These are phyloP conservation scores for Trichoderma asperelloides DNA, from an alignment of 495 filamentous ascomycete genomes.

Conservation along the genomic window DNA sequence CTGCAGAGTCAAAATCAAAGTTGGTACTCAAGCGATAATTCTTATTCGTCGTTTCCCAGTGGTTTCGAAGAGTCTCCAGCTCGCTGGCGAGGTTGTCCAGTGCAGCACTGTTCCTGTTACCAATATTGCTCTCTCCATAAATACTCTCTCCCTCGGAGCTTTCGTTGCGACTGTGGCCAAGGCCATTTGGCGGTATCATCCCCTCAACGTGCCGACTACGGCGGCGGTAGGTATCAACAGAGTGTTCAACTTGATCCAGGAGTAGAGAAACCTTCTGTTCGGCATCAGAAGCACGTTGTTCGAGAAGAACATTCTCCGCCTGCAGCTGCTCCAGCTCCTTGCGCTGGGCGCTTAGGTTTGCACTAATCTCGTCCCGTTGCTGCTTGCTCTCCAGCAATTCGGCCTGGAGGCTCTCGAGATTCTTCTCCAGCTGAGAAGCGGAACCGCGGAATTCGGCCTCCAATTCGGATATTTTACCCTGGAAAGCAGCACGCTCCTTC, in stretches of 20 bases:
- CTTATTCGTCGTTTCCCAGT: conserved; percentile 94
- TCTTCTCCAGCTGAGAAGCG: conserved; percentile 56
- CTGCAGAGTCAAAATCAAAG: conserved; percentile 69
- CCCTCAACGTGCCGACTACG: conserved; percentile 36
- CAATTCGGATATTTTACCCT: conserved; percentile 55
- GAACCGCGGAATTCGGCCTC: conserved; percentile 59
- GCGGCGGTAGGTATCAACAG: conserved; percentile 89
- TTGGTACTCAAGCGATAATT: conserved; percentile 79
- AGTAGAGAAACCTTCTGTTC: conserved; percentile 88
- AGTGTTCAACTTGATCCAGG: conserved; percentile 85
- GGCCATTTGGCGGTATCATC: conserved; percentile 12
- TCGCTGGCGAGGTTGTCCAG: conserved; percentile 87
- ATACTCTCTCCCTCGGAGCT: conserved; percentile 45
- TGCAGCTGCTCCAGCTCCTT: conserved; percentile 72
- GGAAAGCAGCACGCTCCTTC: conserved; percentile 58
- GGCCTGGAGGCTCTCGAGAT: conserved; percentile 55
- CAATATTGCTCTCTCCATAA: conserved; percentile 29
- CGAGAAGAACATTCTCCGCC: conserved; percentile 68
- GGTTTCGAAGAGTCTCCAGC: conserved; percentile 75
- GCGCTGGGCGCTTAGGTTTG: conserved; percentile 50
- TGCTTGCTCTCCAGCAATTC: conserved; percentile 54
- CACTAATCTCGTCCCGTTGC: conserved; percentile 58
- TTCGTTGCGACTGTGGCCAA: conserved; percentile 48
- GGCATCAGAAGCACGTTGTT: conserved; percentile 75
- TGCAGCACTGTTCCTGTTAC: conserved; percentile 71